These are phyloP conservation scores for Claviceps pusilla DNA, from an alignment of 2,329 filamentous ascomycete genomes.

Conservation along the genomic window DNA sequence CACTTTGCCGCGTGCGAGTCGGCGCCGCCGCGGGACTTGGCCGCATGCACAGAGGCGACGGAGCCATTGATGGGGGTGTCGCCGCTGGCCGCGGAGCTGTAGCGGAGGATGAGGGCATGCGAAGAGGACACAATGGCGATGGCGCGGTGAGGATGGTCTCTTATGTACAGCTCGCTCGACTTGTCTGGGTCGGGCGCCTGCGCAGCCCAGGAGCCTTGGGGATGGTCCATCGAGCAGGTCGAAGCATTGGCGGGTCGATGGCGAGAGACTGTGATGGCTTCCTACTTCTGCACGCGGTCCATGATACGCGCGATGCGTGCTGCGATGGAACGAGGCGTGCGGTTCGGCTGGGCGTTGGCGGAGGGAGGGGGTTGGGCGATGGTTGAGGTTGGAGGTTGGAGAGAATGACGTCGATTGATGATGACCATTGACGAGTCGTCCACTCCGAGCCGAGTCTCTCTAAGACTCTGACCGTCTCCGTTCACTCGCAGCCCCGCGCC, in stretches of 20 bases:
- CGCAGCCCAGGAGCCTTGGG: conserved; percentile 28
- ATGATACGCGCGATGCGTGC: conserved; percentile 9
- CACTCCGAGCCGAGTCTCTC: no score
- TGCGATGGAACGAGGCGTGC: background rate
- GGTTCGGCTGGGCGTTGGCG: background rate
- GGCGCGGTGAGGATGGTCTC: conserved; percentile 73
- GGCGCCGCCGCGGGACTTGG: conserved; percentile 27
- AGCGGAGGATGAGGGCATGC: conserved; percentile 72
- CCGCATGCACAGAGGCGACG: conserved; percentile 35
- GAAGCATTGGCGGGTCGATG: conserved; percentile 4
- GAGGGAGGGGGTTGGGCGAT: background rate
- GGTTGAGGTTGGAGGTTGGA: background rate
- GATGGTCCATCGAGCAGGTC: conserved; percentile 30
- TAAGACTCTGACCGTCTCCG: background rate
- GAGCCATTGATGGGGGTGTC: conserved; percentile 45
- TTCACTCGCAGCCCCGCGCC: background rate
- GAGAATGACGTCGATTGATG: conserved; percentile 2
- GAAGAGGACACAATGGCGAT: conserved; percentile 70
- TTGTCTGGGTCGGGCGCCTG: conserved; percentile 37
- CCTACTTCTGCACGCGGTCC: conserved; percentile 9
- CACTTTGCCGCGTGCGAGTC: conserved; percentile 45
- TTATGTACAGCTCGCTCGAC: conserved; percentile 67
- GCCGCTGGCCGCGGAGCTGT: conserved; percentile 47
- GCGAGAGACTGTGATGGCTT: background rate
- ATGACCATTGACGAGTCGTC: no score